Evolutionary conservation across 78 protist genomes (phyloP).

Genomic region (Dictyostelium citrinum): DNA sequence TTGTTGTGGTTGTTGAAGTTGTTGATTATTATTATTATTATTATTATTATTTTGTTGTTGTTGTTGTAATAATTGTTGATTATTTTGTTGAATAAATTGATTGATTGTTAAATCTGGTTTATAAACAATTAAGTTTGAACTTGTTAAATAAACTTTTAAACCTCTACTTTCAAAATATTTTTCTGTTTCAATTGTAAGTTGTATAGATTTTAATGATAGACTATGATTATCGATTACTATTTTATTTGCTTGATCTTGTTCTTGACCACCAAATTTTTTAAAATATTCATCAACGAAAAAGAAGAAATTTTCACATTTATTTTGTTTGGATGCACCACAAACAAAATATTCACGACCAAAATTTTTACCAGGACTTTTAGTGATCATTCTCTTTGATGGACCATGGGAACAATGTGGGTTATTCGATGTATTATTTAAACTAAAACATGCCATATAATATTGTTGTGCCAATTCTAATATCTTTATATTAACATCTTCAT

Average conservation of each 20-base stretch:
- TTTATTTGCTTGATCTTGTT: not conserved
- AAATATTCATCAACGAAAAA: conserved; percentile 1
- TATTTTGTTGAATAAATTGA: not conserved
- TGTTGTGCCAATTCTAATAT: conserved; percentile 16
- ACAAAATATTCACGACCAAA: conserved; percentile 39
- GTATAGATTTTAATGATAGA: not conserved
- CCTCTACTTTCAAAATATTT: conserved; percentile 24
- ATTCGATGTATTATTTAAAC: conserved; percentile 9
- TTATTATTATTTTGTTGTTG: not conserved
- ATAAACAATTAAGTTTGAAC: not conserved
- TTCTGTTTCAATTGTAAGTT: conserved; percentile 1
- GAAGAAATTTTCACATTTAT: conserved; percentile 2
- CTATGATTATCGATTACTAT: conserved; percentile 7
- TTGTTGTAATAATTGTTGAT: not conserved
- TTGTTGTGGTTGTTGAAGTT: not conserved
- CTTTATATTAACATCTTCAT: conserved; percentile 61
- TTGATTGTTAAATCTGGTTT: not conserved
- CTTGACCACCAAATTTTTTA: not conserved
- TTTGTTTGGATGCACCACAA: conserved; percentile 1
- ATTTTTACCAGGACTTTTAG: conserved; percentile 25
- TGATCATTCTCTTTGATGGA: conserved; percentile 7
- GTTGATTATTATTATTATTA: not conserved
- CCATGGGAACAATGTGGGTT: conserved; percentile 37
- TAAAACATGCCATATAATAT: conserved; percentile 14
- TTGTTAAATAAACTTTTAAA: conserved; percentile 4